These are phyloP conservation scores for Stenocarpella maydis DNA, from an alignment of 2,329 filamentous ascomycete genomes.

Conservation along the genomic window DNA sequence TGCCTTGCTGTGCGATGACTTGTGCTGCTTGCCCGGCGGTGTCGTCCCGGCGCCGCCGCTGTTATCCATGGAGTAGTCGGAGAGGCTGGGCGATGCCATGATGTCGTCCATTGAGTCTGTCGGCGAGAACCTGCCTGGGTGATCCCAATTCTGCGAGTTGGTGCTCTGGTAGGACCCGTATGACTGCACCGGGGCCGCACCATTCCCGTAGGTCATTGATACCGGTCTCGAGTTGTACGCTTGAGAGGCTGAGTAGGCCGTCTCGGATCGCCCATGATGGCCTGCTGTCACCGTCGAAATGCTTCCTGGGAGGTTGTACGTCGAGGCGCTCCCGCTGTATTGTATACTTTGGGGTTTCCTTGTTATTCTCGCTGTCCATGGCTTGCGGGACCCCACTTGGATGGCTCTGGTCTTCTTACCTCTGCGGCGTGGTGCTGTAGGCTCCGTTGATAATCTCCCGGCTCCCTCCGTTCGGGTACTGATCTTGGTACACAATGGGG, in stretches of 20 bases:
- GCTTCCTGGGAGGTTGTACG: constrained; percentile 46
- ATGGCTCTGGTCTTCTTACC: constrained; percentile 47
- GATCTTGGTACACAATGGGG: constrained; percentile 45
- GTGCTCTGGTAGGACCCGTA: constrained; percentile 52
- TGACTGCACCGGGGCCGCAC: constrained; percentile 25
- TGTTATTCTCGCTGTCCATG: constrained; percentile 39
- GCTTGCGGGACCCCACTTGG: constrained; percentile 27
- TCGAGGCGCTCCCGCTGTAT: constrained; percentile 48
- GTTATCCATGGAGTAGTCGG: constrained; percentile 68
- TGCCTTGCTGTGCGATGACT: constrained; percentile 50
- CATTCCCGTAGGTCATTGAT: constrained; percentile 46
- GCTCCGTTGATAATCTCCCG: constrained; percentile 46
- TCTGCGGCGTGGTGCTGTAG: constrained; percentile 45
- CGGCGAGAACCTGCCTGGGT: constrained; percentile 61
- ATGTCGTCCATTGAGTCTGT: constrained; percentile 67
- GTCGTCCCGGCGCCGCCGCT: constrained; percentile 50
- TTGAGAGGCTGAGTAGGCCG: constrained; percentile 49
- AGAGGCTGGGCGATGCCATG: constrained; percentile 64
- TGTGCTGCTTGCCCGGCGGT: constrained; percentile 54
- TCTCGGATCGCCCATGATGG: constrained; percentile 43
- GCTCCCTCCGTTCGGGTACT: constrained; percentile 43
- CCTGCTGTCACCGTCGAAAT: constrained; percentile 45
- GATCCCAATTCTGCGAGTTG: constrained; percentile 56
- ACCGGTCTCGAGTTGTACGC: constrained; percentile 53
- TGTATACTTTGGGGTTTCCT: constrained; percentile 50